phyloP scores from a whole-genome alignment of 1,284 basidiomycete species.

The Sanghuangporus sanghuang region DNA sequence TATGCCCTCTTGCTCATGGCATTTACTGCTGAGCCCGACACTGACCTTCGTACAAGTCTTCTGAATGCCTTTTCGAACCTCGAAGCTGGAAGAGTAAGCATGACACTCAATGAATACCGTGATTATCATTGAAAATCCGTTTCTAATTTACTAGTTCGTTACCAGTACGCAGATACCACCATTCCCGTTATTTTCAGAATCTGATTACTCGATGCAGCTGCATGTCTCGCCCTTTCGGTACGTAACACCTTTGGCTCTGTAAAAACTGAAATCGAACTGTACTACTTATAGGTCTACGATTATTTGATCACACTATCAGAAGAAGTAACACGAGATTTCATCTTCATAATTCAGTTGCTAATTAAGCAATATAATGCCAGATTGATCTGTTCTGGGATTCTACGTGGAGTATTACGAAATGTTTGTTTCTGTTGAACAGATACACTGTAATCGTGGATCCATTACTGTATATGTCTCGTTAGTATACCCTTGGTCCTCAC shows the following conservation, averaged over 20 bases:
- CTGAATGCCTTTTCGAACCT: neutral
- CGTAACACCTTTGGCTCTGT: neutral
- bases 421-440: neutral
- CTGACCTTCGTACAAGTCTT: no score
- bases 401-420: constrained; percentile 1
- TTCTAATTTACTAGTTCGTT: neutral
- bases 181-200: neutral
- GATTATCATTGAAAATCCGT: neutral
- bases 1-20: neutral
- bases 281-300: neutral
- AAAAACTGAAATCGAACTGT: neutral
- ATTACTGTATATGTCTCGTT: neutral
- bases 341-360: neutral
- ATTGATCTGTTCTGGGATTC: neutral
- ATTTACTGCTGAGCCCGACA: neutral
- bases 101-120: neutral
- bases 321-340: neutral
- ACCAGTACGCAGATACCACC: neutral
- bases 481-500: neutral
- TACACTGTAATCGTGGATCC: neutral
- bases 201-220: neutral
- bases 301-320: neutral
- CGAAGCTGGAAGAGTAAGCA: neutral
- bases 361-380: neutral
- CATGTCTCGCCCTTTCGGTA: neutral